phyloP scores from a whole-genome alignment of 2,329 filamentous ascomycete genomes.

The Paecilomyces sp. region DNA sequence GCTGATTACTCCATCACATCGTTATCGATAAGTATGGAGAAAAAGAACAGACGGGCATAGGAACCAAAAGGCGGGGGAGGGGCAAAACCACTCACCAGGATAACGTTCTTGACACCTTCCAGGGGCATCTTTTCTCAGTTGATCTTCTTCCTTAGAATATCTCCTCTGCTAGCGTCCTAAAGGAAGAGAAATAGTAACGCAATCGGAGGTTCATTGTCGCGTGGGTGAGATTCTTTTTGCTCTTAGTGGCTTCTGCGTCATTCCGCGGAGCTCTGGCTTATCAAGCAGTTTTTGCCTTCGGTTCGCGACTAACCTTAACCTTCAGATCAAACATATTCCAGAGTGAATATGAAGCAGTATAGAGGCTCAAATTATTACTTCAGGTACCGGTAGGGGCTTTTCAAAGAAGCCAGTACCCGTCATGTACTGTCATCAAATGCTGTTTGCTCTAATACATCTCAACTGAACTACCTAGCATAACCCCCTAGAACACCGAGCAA shows the following conservation, averaged over 20 bases:
- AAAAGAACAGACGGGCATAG: not conserved
- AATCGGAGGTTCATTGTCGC: slow-evolving; percentile 13
- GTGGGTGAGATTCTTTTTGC: slow-evolving; percentile 32
- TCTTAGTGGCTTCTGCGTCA: not conserved
- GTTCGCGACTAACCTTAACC: not conserved
- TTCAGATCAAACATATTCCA: not conserved
- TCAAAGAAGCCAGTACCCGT: too few species aligned
- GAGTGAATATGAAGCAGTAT: too few species aligned
- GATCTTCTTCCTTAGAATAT: not conserved
- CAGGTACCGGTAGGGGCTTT: too few species aligned
- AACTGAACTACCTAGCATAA: too few species aligned
- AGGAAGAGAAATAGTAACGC: not conserved
- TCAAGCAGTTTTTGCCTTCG: not conserved
- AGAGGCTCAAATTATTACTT: too few species aligned
- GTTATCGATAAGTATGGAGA: not conserved
- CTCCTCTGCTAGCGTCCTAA: not conserved
- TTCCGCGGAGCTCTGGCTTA: not conserved
- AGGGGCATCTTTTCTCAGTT: slow-evolving; percentile 27
- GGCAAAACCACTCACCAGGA: slow-evolving; percentile 28
- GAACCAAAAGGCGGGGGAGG: not conserved
- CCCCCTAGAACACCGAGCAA: not conserved
- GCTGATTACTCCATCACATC: not conserved
- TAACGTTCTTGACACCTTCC: slow-evolving; percentile 36
- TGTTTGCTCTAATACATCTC: too few species aligned
- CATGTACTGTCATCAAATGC: too few species aligned